Conservation (phyloP, 441 rosid species). For the Dalechampia spathulata region DNA sequence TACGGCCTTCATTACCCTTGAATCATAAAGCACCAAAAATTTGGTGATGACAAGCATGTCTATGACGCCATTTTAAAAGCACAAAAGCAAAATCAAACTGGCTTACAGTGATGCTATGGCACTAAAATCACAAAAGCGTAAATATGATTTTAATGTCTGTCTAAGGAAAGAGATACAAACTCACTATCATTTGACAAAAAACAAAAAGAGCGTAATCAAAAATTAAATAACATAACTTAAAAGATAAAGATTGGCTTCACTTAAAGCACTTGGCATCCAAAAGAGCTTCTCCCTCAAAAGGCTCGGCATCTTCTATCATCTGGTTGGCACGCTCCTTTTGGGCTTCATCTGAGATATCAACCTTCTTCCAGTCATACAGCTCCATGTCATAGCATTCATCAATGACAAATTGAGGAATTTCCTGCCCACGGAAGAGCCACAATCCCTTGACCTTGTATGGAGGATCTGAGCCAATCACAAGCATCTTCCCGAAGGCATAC, state of each 20-base stretch:
- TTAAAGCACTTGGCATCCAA: constrained; percentile 97
- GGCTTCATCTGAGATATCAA: constrained; percentile 63
- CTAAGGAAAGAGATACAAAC: background rate
- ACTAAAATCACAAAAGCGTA: constrained; percentile 1
- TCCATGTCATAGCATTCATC: constrained; percentile 98
- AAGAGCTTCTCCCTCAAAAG: constrained; percentile 85
- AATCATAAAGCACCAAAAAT: background rate
- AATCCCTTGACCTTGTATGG: constrained; percentile 91
- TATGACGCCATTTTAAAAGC: background rate
- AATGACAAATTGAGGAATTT: constrained; percentile 67
- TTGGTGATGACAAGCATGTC: background rate
- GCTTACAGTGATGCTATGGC: background rate
- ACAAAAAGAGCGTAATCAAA: background rate
- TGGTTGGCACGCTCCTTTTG: constrained; percentile 88
- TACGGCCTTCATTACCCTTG: background rate
- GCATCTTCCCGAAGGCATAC: constrained; percentile 93
- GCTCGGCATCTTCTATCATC: constrained; percentile 91
- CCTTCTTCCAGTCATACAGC: constrained; percentile 86
- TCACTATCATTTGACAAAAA: background rate
- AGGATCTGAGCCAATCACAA: constrained; percentile 60
- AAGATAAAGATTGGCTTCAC: constrained; percentile 24
- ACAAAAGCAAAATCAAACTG: background rate
- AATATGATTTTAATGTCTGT: background rate
- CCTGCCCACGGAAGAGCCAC: constrained; percentile 91
- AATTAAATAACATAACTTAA: background rate